phyloP scores from a whole-genome alignment of 805 yeast species.

The Yarrowia porcina region DNA sequence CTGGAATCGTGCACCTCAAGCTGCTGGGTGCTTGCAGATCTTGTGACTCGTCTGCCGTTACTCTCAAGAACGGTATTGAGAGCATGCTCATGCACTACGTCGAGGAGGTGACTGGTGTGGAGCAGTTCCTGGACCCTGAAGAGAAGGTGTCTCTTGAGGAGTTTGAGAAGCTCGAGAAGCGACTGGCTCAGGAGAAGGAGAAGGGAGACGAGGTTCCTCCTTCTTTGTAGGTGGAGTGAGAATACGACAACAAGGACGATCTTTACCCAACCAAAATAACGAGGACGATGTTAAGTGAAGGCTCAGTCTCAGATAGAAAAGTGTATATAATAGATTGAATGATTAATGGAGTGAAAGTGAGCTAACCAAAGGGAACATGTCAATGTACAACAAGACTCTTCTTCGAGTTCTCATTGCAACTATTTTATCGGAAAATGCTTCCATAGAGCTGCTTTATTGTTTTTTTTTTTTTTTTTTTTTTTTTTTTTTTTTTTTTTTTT shows the following conservation, averaged over 20 bases:
- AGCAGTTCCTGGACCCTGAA: constrained; percentile 82
- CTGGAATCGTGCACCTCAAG: constrained; percentile 84
- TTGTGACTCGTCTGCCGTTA: constrained; percentile 86
- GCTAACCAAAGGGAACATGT: too few relatives aligned
- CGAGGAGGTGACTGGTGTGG: constrained; percentile 87
- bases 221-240: neutral
- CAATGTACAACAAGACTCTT: too few relatives aligned
- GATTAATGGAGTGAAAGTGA: neutral
- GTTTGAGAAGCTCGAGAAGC: constrained; percentile 77
- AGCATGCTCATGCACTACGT: constrained; percentile 96
- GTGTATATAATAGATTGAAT: constrained; percentile 15
- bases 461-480: too few relatives aligned
- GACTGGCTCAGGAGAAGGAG: constrained; percentile 42
- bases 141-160: constrained; percentile 71
- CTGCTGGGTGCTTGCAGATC: constrained; percentile 95
- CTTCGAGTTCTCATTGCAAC: too few relatives aligned
- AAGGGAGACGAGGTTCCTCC: constrained; percentile 32
- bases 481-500: too few relatives aligned
- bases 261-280: too few relatives aligned
- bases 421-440: too few relatives aligned
- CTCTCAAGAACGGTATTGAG: constrained; percentile 92
- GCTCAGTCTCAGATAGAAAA: neutral
- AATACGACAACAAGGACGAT: too few relatives aligned
- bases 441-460: too few relatives aligned
- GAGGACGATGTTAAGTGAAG: too few relatives aligned